phyloP scores from a whole-genome alignment of 352 stramenopile genomes.

The Globisporangium viniferum region DNA sequence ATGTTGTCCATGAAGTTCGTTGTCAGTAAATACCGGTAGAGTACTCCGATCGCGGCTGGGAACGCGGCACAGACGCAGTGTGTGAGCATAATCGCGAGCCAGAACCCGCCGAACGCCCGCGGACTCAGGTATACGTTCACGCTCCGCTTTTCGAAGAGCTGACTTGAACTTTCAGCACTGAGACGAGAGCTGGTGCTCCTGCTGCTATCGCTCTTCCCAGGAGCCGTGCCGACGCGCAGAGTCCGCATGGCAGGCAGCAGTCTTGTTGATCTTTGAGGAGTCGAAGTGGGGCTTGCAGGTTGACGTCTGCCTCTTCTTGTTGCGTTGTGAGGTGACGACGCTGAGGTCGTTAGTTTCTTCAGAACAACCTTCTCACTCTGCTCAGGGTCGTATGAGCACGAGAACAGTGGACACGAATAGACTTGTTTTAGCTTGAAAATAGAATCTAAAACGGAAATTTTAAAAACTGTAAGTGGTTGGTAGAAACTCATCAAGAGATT shows the following conservation, averaged over 20 bases:
- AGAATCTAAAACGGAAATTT: not conserved
- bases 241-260: not conserved
- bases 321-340: not conserved
- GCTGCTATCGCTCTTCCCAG: not conserved
- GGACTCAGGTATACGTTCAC: constrained; percentile 1
- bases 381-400: not conserved
- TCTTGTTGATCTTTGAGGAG: not conserved
- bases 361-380: not conserved
- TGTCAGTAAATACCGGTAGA: constrained; percentile 12
- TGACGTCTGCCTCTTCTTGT: not conserved
- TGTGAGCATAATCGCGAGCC: not conserved
- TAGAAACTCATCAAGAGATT: too few species aligned
- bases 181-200: not conserved
- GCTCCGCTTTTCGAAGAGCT: not conserved
- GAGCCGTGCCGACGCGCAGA: not conserved
- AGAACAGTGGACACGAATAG: not conserved
- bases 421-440: not conserved
- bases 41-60: not conserved
- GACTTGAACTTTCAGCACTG: not conserved
- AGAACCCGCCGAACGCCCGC: not conserved
- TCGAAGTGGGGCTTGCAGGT: not conserved
- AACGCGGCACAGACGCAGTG: constrained; percentile 4
- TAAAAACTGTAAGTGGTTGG: too few species aligned
- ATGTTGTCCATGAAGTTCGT: constrained; percentile 5
- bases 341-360: not conserved